phyloP scores from a whole-genome alignment of 768 basidiomycete species.

The Kwoniella europaea region DNA sequence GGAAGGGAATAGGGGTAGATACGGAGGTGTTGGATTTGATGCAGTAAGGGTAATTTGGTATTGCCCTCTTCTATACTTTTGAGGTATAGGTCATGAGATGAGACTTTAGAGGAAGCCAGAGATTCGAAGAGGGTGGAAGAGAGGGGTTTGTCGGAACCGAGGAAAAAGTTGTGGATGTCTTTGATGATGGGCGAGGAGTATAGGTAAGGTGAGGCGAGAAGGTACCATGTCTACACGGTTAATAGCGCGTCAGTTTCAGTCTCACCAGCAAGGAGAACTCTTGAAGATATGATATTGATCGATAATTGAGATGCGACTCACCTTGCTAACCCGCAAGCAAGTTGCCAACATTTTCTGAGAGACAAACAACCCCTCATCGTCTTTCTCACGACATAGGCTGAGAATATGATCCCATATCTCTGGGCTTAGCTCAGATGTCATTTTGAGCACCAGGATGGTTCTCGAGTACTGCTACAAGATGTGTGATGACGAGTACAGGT shows the following conservation, averaged over 20 bases:
- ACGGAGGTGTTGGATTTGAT: background rate
- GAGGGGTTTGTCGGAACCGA: background rate
- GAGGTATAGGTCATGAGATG: constrained; percentile 4
- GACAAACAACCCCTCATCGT: background rate
- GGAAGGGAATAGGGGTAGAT: background rate
- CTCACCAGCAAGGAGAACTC: no score
- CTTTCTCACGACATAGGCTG: background rate
- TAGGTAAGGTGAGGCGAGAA: constrained; percentile 11
- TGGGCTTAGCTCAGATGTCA: background rate
- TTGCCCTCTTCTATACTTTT: constrained; percentile 1
- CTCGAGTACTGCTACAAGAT: no score
- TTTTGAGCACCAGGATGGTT: no score
- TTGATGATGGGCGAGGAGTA: constrained; percentile 28
- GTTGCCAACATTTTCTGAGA: constrained; percentile 3
- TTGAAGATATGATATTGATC: background rate
- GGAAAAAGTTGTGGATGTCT: constrained; percentile 21
- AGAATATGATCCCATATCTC: constrained; percentile 8
- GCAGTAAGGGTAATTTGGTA: constrained; percentile 11
- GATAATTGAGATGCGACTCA: background rate
- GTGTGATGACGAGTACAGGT: no score
- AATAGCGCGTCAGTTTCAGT: no score
- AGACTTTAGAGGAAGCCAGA: background rate
- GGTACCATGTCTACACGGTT: background rate
- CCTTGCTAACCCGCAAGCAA: constrained; percentile 1
- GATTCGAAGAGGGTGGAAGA: background rate